A percentile compares a stretch with the other conserved stretches of the same genome.
Evolutionary conservation across 192 early-diverging fungal species (phyloP).

Genomic region (Coemansia sp.): DNA sequence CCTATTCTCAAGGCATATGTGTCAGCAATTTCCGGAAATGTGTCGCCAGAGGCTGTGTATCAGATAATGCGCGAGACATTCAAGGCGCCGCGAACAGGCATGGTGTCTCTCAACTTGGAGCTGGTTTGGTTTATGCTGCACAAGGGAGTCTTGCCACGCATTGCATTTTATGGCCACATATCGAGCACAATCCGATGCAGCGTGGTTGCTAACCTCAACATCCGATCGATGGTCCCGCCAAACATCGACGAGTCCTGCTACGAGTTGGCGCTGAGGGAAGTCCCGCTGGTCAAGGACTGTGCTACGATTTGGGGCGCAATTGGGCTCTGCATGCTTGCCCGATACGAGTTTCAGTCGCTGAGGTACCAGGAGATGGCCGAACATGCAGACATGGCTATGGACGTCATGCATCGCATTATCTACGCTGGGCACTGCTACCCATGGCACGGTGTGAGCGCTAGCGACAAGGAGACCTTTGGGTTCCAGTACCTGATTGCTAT

Average conservation of each 20-base stretch:
- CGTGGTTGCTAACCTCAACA: constrained; percentile 30
- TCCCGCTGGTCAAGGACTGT: constrained; percentile 23
- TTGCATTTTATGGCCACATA: constrained; percentile 39
- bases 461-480: constrained; percentile 34
- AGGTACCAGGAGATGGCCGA: constrained; percentile 48
- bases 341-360: constrained; percentile 52
- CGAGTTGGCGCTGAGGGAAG: constrained; percentile 34
- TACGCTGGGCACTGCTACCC: constrained; percentile 45
- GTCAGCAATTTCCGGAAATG: constrained; percentile 23
- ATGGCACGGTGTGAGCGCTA: constrained; percentile 33
- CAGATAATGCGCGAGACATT: constrained; percentile 49
- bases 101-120: constrained; percentile 50
- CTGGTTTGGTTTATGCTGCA: constrained; percentile 52
- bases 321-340: constrained; percentile 38
- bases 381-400: constrained; percentile 50
- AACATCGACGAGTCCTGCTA: constrained; percentile 53
- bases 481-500: constrained; percentile 47
- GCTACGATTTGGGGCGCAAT: constrained; percentile 47
- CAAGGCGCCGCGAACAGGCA: constrained; percentile 46
- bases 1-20: constrained; percentile 36
- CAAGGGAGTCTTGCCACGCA: constrained; percentile 46
- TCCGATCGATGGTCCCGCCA: constrained; percentile 38
- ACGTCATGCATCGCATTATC: constrained; percentile 31
- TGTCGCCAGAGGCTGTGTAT: constrained; percentile 28
- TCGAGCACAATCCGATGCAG: constrained; percentile 49